Percentiles rank a stretch among this genome's conserved stretches.
Conservation (phyloP, 148 eudicot genomes). For the Persicaria tinctoria region DNA sequence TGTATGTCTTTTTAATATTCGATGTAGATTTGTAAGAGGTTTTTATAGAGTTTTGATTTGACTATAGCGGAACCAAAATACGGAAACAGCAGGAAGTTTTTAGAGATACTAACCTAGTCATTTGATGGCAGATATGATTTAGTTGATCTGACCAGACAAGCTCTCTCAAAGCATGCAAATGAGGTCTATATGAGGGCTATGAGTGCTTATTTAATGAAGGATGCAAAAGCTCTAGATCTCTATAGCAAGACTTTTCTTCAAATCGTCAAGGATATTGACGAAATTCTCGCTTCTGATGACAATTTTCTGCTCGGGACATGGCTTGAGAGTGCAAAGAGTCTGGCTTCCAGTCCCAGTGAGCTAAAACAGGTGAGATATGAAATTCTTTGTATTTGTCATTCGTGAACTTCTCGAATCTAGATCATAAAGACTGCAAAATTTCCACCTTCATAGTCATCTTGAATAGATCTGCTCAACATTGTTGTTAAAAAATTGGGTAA, state of each 20-base stretch:
- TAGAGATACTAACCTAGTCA: neutral
- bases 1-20: too few species aligned
- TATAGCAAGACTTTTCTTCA: slow-evolving; percentile 48
- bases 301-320: slow-evolving; percentile 90
- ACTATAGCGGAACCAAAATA: neutral
- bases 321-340: slow-evolving; percentile 77
- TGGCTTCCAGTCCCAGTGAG: slow-evolving; percentile 61
- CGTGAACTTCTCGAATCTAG: neutral
- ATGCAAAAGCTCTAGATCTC: slow-evolving; percentile 36
- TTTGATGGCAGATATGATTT: slow-evolving; percentile 71
- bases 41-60: neutral
- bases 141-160: slow-evolving; percentile 96
- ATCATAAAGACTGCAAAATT: neutral
- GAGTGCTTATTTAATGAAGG: slow-evolving; percentile 49
- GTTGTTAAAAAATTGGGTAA: neutral
- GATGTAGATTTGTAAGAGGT: neutral
- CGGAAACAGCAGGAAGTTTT: neutral
- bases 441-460: neutral
- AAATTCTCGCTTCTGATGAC: slow-evolving; percentile 81
- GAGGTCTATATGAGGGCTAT: slow-evolving; percentile 68
- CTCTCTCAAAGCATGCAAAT: slow-evolving; percentile 86
- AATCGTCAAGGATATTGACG: slow-evolving; percentile 69
- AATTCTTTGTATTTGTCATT: too few species aligned
- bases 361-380: slow-evolving; percentile 50
- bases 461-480: neutral